These are phyloP conservation scores for Colletotrichum navitas DNA, from an alignment of 2,329 filamentous ascomycete species.

Conservation along the genomic window DNA sequence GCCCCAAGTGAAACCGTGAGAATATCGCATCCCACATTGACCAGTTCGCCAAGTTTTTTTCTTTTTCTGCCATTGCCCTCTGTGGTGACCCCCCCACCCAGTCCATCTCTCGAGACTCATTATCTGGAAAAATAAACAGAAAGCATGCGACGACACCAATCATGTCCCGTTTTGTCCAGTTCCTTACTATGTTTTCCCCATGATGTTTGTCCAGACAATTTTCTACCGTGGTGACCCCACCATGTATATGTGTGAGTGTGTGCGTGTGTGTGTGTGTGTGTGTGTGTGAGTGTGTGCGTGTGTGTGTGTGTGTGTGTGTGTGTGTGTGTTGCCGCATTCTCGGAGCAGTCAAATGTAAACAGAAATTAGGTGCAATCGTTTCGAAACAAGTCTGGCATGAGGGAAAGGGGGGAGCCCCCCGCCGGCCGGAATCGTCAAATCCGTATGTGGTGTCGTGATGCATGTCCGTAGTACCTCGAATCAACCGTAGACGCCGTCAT, in stretches of 20 bases:
- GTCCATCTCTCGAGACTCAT: slow-evolving; percentile 10
- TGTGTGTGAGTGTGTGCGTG: too few species aligned
- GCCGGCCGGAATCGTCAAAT: slow-evolving; percentile 26
- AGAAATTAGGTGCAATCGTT: slow-evolving; percentile 32
- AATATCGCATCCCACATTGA: slow-evolving; percentile 9
- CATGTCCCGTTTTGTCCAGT: slow-evolving; percentile 15
- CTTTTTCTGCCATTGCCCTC: slow-evolving; percentile 14
- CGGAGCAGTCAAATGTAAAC: slow-evolving; percentile 31
- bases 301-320: slow-evolving; percentile 9
- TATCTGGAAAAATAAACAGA: slow-evolving; percentile 12
- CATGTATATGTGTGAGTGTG: slow-evolving; percentile 25
- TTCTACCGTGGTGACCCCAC: slow-evolving; percentile 35
- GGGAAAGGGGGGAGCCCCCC: not conserved
- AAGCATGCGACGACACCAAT: slow-evolving; percentile 22
- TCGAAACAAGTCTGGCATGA: slow-evolving; percentile 20
- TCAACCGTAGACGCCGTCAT: slow-evolving; percentile 31
- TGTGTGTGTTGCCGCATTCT: slow-evolving; percentile 13
- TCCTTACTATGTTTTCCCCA: slow-evolving; percentile 7
- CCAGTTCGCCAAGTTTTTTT: slow-evolving; percentile 12
- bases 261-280: slow-evolving; percentile 1
- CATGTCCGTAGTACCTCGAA: slow-evolving; percentile 32
- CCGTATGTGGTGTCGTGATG: slow-evolving; percentile 32
- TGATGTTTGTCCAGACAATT: slow-evolving; percentile 28
- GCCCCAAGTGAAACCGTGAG: slow-evolving; percentile 18
- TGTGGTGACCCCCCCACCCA: not conserved